Evolutionary conservation across 352 stramenopile genomes (phyloP).

Genomic region (Pythium catenulatum): DNA sequence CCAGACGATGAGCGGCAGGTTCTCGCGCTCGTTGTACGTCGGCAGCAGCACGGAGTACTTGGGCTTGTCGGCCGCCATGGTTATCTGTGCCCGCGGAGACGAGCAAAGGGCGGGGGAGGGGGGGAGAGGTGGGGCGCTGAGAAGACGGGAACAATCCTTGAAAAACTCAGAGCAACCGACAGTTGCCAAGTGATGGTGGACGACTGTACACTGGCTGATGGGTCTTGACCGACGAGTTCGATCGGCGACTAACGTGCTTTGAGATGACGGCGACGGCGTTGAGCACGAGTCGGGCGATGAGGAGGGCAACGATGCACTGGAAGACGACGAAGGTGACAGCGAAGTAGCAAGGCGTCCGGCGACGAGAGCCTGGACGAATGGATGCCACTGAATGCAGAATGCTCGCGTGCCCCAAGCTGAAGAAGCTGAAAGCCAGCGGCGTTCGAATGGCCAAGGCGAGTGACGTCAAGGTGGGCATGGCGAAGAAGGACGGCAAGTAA

Average conservation of each 20-base stretch:
- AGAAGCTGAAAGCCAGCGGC: slow-evolving; percentile 41
- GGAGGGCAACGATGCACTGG: slow-evolving; percentile 48
- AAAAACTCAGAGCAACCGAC: too few species aligned
- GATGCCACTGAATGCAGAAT: too few species aligned
- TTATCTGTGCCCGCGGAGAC: slow-evolving; percentile 27
- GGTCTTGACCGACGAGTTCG: too few species aligned
- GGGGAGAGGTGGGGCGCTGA: too few species aligned
- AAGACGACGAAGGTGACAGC: slow-evolving; percentile 48
- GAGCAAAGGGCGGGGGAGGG: too few species aligned
- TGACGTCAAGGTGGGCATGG: slow-evolving; percentile 10
- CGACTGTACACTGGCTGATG: too few species aligned
- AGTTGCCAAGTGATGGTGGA: too few species aligned
- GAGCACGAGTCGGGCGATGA: slow-evolving; percentile 49
- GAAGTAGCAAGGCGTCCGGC: slow-evolving; percentile 57
- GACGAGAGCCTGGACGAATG: slow-evolving; percentile 51
- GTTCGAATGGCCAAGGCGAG: background rate
- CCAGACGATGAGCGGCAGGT: slow-evolving; percentile 98
- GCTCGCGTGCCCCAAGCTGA: slow-evolving; percentile 28
- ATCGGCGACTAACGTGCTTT: too few species aligned
- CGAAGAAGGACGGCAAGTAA: slow-evolving; percentile 38
- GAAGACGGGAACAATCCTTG: too few species aligned
- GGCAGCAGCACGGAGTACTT: slow-evolving; percentile 98
- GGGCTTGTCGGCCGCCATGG: slow-evolving; percentile 17
- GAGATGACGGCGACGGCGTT: slow-evolving; percentile 52
- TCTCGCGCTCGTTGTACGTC: slow-evolving; percentile 99